Percentiles rank a stretch among this genome's conserved stretches.
Evolutionary conservation across 495 filamentous ascomycete species (phyloP).

Genomic region (Penicillium manginii): DNA sequence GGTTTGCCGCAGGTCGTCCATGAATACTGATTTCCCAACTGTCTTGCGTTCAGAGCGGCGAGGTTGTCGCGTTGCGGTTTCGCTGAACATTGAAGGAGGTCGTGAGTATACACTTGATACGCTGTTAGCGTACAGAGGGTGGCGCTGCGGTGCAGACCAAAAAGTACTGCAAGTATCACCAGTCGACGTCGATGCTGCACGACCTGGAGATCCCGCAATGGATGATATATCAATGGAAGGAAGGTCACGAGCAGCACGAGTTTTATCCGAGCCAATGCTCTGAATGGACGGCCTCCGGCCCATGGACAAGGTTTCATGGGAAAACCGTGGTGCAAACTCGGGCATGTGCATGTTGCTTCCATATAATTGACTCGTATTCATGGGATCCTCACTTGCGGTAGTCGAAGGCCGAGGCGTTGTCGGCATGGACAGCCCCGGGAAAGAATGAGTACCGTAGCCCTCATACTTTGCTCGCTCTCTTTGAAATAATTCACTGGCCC

Average conservation of each 20-base stretch:
- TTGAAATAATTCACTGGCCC: conserved; percentile 88
- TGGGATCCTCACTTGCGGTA: conserved; percentile 55
- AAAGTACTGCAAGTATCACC: conserved; percentile 82
- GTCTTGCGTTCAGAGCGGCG: conserved; percentile 41
- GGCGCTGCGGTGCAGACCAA: conserved; percentile 77
- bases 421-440: conserved; percentile 50
- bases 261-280: conserved; percentile 70
- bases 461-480: conserved; percentile 79
- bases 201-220: conserved; percentile 61
- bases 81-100: conserved; percentile 51
- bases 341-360: conserved; percentile 41
- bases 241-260: conserved; percentile 52
- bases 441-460: conserved; percentile 53
- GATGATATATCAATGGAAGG: conserved; percentile 54
- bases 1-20: conserved; percentile 75
- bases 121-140: conserved; percentile 64
- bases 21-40: conserved; percentile 66
- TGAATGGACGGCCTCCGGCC: conserved; percentile 57
- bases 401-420: conserved; percentile 52
- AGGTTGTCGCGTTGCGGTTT: conserved; percentile 35
- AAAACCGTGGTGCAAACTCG: conserved; percentile 43
- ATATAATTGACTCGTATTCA: conserved; percentile 32
- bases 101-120: conserved; percentile 56
- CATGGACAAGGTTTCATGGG: conserved; percentile 42
- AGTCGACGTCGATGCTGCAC: conserved; percentile 59